phyloP scores from a whole-genome alignment of 1,139 yeast genomes.

The Lizanozyma gosingica region DNA sequence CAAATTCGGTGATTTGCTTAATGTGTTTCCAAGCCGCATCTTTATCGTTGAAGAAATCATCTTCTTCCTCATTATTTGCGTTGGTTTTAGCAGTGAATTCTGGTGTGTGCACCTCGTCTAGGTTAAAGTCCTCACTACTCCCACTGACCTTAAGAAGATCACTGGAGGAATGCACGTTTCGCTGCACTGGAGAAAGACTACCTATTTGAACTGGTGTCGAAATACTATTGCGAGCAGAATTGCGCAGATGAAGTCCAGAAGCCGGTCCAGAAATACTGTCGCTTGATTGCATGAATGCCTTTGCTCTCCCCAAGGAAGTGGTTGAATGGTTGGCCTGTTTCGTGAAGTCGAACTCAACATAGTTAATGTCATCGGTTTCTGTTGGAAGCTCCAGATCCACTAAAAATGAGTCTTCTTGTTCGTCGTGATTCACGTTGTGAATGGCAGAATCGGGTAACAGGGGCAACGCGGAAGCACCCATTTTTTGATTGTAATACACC shows the following conservation, averaged over 20 bases:
- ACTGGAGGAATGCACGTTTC: neutral
- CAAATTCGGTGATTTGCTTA: constrained; percentile 41
- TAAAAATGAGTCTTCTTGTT: neutral
- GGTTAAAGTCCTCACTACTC: neutral
- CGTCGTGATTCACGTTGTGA: neutral
- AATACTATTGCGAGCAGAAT: neutral
- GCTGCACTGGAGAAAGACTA: neutral
- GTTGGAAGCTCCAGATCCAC: neutral
- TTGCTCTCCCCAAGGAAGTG: neutral
- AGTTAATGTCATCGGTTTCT: neutral
- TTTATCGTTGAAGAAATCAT: constrained; percentile 27
- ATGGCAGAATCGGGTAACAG: neutral
- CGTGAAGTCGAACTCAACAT: neutral
- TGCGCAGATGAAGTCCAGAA: neutral
- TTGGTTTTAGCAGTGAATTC: neutral
- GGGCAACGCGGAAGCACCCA: neutral
- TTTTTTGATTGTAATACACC: neutral
- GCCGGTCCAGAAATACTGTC: neutral
- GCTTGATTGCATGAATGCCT: neutral
- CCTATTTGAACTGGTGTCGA: neutral
- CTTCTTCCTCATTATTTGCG: constrained; percentile 12
- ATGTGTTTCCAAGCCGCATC: constrained; percentile 43
- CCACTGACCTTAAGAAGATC: no score
- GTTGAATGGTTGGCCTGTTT: neutral
- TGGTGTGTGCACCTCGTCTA: neutral